Evolutionary conservation across 257 asterid species (phyloP).

Genomic region (Salvia miltiorrhiza): DNA sequence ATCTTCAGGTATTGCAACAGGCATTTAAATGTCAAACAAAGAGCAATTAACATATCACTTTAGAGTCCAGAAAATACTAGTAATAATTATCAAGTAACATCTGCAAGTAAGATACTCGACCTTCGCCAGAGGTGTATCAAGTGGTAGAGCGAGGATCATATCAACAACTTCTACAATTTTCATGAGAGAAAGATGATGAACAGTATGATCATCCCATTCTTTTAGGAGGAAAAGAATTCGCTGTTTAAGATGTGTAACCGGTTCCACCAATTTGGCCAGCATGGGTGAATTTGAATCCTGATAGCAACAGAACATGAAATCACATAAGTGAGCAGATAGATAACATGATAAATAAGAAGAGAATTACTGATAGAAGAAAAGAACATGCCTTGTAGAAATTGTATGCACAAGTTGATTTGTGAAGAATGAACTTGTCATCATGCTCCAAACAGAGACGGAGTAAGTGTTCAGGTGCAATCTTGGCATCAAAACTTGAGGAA

Average conservation of each 20-base stretch:
- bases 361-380: not conserved
- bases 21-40: not conserved
- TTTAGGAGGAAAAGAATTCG: conserved; percentile 42
- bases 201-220: conserved; percentile 71
- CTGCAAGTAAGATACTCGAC: conserved; percentile 25
- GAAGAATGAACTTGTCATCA: conserved; percentile 42
- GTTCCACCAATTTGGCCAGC: conserved; percentile 83
- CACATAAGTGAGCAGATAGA: not conserved
- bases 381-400: conserved; percentile 70
- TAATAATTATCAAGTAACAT: not conserved
- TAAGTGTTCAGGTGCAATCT: conserved; percentile 78
- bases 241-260: conserved; percentile 52
- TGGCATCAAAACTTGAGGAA: conserved; percentile 66
- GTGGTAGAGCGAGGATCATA: conserved; percentile 79
- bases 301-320: conserved; percentile 7
- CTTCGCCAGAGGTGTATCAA: conserved; percentile 84
- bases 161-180: conserved; percentile 65
- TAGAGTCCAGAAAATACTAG: not conserved
- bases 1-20: conserved; percentile 14
- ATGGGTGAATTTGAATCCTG: conserved; percentile 67
- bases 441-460: conserved; percentile 84
- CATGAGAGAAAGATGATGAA: conserved; percentile 65
- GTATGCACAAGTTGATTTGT: conserved; percentile 42
- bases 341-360: not conserved
- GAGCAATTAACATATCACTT: not conserved